Base-by-base conservation (phyloP, 345 rosid genomes). In the Acer yangbiense region DNA sequence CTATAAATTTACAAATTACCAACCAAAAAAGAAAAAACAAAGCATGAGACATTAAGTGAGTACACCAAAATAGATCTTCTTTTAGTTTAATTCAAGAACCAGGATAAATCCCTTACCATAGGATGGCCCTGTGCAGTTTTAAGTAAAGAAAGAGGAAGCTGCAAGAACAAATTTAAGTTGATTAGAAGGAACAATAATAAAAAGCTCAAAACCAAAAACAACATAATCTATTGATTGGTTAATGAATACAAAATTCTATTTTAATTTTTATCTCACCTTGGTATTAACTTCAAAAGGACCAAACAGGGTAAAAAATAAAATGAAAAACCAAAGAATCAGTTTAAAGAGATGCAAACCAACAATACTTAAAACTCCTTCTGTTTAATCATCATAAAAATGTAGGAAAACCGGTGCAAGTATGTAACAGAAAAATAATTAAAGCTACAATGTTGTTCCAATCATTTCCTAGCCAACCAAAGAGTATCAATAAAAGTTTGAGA, bases 71-170 rank as follows among this genome's bases (percentile, higher is more conserved):
- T 23, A 5, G 13, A 9, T 10, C 60, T 14, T 10, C 60, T 14
- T 14, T 12, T 6, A 23, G 69, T 48, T 43, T 9, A 76, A 13
- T 48, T 63, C 29, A 16, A 72, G 43, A 75, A 43, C 72, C 39
- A 67, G 67, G 44, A 67, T 12, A 21, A 23, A 70, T 46, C 58
- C 6, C 85, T 50, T 82, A 92, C 97, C 94, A 92, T 92, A 18
- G 97, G 94, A 81, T 92, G 97, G 77, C 97, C 97, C 78, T 92
- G 97, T 18, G 97, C 93, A 44, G 97, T 90, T 88, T 90, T 92
- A 41, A 90, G 91, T 29, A 92, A 75, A 25, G 97, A 92, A 66
- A 92, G 97, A 65, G 97, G 97, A 83, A 92, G 93, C 94, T 92
- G 90, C 80, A 76, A 73, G 32, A 23, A 25, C 9, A 27, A 12